Conservation (phyloP, 1,284 basidiomycete species). For the Boletellus dicymbophilus region DNA sequence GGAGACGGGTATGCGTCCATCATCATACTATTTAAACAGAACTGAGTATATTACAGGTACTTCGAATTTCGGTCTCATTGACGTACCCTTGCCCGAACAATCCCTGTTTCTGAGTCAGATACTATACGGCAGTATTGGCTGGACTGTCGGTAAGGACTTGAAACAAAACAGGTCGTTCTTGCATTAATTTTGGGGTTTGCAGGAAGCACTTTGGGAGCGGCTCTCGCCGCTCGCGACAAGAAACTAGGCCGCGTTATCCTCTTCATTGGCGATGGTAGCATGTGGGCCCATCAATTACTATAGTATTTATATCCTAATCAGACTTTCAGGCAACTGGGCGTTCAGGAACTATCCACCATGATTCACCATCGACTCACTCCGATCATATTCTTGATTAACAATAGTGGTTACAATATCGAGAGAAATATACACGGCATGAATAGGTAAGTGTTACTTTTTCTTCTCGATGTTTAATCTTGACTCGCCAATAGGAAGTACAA, state of each 20-base stretch:
- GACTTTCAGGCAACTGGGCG: slow-evolving; percentile 60
- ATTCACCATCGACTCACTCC: slow-evolving; percentile 68
- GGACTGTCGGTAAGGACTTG: slow-evolving; percentile 66
- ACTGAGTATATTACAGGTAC: slow-evolving; percentile 39
- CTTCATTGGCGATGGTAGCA: slow-evolving; percentile 86
- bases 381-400: slow-evolving; percentile 87
- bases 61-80: slow-evolving; percentile 74
- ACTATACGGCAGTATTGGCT: slow-evolving; percentile 88
- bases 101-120: slow-evolving; percentile 75
- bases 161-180: slow-evolving; percentile 12
- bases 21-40: neutral
- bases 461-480: slow-evolving; percentile 30
- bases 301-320: neutral
- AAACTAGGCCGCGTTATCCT: slow-evolving; percentile 71
- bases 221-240: slow-evolving; percentile 75
- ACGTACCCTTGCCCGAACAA: slow-evolving; percentile 72
- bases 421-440: slow-evolving; percentile 71
- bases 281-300: slow-evolving; percentile 43
- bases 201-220: slow-evolving; percentile 69
- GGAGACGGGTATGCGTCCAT: slow-evolving; percentile 67
- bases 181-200: slow-evolving; percentile 17
- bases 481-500: slow-evolving; percentile 62
- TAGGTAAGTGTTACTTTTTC: slow-evolving; percentile 27
- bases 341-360: slow-evolving; percentile 82
- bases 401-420: slow-evolving; percentile 90